These are phyloP conservation scores for Plantago major DNA, from an alignment of 257 asterid species.

Conservation along the genomic window DNA sequence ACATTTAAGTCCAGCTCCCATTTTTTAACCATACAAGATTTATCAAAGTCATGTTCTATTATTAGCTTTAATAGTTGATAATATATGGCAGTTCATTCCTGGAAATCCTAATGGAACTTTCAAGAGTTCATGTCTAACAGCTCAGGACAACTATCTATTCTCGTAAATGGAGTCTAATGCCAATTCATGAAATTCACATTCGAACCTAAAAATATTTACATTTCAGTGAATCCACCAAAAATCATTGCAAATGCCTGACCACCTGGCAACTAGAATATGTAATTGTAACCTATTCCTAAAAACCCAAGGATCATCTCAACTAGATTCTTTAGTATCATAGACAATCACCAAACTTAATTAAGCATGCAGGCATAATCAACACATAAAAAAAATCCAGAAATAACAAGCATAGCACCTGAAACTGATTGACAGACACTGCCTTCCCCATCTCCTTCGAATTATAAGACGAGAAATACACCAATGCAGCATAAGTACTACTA, in stretches of 20 bases:
- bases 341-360: background rate
- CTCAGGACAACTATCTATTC: background rate
- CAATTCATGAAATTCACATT: background rate
- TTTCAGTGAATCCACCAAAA: background rate
- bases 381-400: background rate
- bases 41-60: background rate
- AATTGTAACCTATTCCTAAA: too few species aligned
- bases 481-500: constrained; percentile 85
- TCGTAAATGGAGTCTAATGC: background rate
- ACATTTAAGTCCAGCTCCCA: constrained; percentile 24
- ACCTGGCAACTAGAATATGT: too few species aligned
- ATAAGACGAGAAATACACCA: constrained; percentile 87
- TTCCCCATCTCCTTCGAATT: constrained; percentile 77
- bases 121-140: constrained; percentile 1
- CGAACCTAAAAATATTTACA: background rate
- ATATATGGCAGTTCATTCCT: background rate
- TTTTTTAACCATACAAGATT: background rate
- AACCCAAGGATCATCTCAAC: constrained; percentile 4
- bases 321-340: background rate
- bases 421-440: constrained; percentile 77
- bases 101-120: background rate
- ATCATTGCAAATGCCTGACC: background rate
- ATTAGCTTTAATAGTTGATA: background rate
- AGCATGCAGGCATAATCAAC: background rate
- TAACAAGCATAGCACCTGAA: constrained; percentile 48